phyloP scores from a whole-genome alignment of 371 early-diverging fungal genomes.

The Blakeslea trispora region DNA sequence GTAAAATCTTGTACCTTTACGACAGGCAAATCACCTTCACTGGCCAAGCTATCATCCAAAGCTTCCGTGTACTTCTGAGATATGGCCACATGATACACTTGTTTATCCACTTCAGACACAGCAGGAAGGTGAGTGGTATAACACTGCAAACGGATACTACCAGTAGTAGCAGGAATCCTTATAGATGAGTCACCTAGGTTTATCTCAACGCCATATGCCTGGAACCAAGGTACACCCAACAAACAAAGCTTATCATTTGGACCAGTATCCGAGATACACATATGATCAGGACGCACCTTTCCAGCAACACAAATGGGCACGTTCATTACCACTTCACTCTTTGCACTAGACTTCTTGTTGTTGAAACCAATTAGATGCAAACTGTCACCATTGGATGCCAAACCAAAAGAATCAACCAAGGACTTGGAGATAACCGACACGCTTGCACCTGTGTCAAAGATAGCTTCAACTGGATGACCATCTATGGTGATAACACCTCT shows the following conservation, averaged over 20 bases:
- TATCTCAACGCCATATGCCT: constrained; percentile 13
- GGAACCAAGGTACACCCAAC: constrained; percentile 24
- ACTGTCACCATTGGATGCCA: constrained; percentile 15
- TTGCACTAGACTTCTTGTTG: background rate
- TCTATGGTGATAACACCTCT: constrained; percentile 12
- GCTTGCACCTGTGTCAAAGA: constrained; percentile 18
- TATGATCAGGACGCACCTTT: constrained; percentile 11
- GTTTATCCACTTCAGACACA: background rate
- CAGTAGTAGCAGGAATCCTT: constrained; percentile 9
- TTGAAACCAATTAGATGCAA: constrained; percentile 10
- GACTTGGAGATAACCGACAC: constrained; percentile 12
- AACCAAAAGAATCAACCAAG: constrained; percentile 5
- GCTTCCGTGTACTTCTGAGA: background rate
- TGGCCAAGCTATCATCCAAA: constrained; percentile 3
- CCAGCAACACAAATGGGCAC: constrained; percentile 17
- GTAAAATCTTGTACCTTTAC: background rate
- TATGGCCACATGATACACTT: background rate
- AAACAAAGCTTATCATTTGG: constrained; percentile 9
- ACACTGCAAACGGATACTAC: constrained; percentile 5
- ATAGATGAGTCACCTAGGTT: background rate
- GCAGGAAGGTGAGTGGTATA: constrained; percentile 2
- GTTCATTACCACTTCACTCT: constrained; percentile 6
- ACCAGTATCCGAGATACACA: constrained; percentile 4
- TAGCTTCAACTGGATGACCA: constrained; percentile 11
- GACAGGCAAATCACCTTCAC: background rate